phyloP scores from a whole-genome alignment of 129 eudicot genomes.

The Erigeron canadensis region DNA sequence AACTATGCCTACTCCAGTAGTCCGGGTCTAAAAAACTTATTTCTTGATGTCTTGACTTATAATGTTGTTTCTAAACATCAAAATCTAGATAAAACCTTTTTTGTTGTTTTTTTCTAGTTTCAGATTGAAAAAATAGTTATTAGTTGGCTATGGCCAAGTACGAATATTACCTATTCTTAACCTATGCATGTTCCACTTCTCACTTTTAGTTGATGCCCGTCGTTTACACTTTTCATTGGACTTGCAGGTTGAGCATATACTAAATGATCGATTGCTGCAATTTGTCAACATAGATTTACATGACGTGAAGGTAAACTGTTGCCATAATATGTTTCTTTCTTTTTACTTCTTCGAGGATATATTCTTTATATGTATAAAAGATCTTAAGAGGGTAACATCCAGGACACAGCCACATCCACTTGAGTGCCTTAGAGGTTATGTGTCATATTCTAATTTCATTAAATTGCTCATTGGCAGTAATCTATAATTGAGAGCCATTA shows the following conservation, averaged over 20 bases:
- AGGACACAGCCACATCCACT: constrained; percentile 7
- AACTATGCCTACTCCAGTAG: not conserved
- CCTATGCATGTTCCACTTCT: constrained; percentile 5
- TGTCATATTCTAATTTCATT: not conserved
- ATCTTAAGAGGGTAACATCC: constrained; percentile 3
- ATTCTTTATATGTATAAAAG: not conserved
- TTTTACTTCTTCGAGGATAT: constrained; percentile 2
- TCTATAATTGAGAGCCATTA: not conserved
- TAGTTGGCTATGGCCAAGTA: not conserved
- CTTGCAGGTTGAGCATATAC: constrained; percentile 87
- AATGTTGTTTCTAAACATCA: not conserved
- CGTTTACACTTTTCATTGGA: constrained; percentile 19
- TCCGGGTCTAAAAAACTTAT: not conserved
- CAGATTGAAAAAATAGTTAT: not conserved
- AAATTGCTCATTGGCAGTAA: not conserved
- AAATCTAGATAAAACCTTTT: not conserved
- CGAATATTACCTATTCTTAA: not conserved
- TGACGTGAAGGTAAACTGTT: constrained; percentile 80
- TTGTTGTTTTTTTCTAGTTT: not conserved
- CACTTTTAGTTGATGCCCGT: constrained; percentile 5
- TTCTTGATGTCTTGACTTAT: not conserved
- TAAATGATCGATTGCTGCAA: constrained; percentile 83
- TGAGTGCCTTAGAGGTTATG: constrained; percentile 7
- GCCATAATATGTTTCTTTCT: constrained; percentile 18
- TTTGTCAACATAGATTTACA: constrained; percentile 91